phyloP scores from a whole-genome alignment of 208 protist species.

The Borovskyia barvae region DNA sequence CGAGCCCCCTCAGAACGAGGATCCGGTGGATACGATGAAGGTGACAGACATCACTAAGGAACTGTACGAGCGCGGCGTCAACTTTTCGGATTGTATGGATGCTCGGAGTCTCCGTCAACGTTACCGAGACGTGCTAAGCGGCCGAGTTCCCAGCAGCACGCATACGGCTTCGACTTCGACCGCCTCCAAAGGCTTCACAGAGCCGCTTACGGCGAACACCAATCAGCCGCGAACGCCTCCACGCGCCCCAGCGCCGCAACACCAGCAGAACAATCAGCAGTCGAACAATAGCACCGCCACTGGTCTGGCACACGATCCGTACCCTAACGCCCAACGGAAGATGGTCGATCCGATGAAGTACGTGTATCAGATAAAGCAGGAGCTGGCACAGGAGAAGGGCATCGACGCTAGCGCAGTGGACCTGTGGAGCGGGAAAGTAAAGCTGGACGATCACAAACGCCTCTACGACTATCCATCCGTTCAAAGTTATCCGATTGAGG shows the following conservation, averaged over 20 bases:
- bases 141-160: constrained; percentile 37
- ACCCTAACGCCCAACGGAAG: constrained; percentile 87
- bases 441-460: constrained; percentile 85
- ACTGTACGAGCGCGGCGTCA: constrained; percentile 82
- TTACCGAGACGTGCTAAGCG: constrained; percentile 75
- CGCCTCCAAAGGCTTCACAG: constrained; percentile 17
- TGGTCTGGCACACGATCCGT: constrained; percentile 78
- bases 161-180: neutral
- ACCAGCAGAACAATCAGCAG: constrained; percentile 37
- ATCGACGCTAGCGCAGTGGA: constrained; percentile 77
- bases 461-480: constrained; percentile 89
- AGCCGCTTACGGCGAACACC: constrained; percentile 29
- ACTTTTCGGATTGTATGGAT: constrained; percentile 91
- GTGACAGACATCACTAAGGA: constrained; percentile 90
- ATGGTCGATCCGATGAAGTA: constrained; percentile 92
- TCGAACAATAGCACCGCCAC: constrained; percentile 48
- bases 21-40: constrained; percentile 68
- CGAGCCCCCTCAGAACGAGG: constrained; percentile 36
- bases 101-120: constrained; percentile 77
- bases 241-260: constrained; percentile 13
- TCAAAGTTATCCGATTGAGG: constrained; percentile 90
- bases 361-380: constrained; percentile 85
- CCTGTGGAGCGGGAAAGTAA: constrained; percentile 85
- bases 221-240: constrained; percentile 41
- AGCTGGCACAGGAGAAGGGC: constrained; percentile 80